phyloP scores from a whole-genome alignment of 306 rosid genomes.

The Nissolia schottii region DNA sequence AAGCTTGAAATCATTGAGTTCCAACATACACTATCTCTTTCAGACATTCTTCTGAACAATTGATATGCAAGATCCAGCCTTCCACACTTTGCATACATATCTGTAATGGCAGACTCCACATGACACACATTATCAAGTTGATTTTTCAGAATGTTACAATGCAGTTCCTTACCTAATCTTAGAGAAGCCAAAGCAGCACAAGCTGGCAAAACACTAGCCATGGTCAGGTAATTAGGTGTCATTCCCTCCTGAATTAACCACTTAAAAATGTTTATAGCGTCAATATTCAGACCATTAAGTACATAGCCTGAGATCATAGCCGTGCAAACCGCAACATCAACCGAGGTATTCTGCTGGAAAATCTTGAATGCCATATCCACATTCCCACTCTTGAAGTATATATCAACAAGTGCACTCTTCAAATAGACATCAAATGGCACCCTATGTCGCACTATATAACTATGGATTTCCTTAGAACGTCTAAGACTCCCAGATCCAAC shows the following conservation, averaged over 20 bases:
- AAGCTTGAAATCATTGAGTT: slow-evolving; percentile 70
- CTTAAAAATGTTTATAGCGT: slow-evolving; percentile 59
- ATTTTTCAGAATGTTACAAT: slow-evolving; percentile 50
- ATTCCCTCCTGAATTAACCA: slow-evolving; percentile 56
- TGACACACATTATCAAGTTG: slow-evolving; percentile 38
- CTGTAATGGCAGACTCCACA: slow-evolving; percentile 65
- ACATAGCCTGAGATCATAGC: slow-evolving; percentile 73
- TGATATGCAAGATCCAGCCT: slow-evolving; percentile 63
- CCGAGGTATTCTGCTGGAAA: slow-evolving; percentile 39
- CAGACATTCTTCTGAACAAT: slow-evolving; percentile 45
- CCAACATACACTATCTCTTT: slow-evolving; percentile 77
- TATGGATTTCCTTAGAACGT: slow-evolving; percentile 60
- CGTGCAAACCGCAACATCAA: slow-evolving; percentile 66
- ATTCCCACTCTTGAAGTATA: slow-evolving; percentile 55
- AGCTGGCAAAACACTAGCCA: slow-evolving; percentile 75
- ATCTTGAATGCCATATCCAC: slow-evolving; percentile 49
- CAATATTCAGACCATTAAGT: slow-evolving; percentile 49
- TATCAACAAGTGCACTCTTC: slow-evolving; percentile 67
- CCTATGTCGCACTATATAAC: slow-evolving; percentile 51
- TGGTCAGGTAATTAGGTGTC: slow-evolving; percentile 56
- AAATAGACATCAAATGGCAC: slow-evolving; percentile 59
- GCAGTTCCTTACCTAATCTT: slow-evolving; percentile 72
- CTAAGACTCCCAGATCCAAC: slow-evolving; percentile 42
- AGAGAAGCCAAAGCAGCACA: slow-evolving; percentile 61
- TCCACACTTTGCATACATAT: slow-evolving; percentile 86